Conservation (phyloP, 768 basidiomycete genomes). For the Astraeus odoratus region DNA sequence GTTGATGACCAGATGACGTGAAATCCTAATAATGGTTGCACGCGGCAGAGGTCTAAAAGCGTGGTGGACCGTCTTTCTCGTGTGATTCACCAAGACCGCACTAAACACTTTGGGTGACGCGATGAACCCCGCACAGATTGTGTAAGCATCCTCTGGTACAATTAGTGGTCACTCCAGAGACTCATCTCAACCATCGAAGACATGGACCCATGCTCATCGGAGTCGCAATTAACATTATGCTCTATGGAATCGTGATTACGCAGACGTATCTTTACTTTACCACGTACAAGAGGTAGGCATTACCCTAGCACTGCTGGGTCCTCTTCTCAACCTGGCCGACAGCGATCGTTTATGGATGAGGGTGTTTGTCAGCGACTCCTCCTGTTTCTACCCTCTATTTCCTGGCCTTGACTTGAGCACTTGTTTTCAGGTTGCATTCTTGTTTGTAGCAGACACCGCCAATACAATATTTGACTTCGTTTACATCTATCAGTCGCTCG, state of each 20-base stretch:
- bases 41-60: no score
- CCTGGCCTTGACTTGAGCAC: neutral
- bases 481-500: conserved; percentile 40
- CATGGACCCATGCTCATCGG: conserved; percentile 47
- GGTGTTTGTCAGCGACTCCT: conserved; percentile 28
- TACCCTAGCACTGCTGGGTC: neutral
- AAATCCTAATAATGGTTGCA: no score
- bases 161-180: neutral
- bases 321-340: neutral
- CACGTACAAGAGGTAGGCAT: conserved; percentile 29
- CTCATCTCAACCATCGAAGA: conserved; percentile 18
- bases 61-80: no score
- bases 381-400: neutral
- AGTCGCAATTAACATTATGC: conserved; percentile 38
- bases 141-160: neutral
- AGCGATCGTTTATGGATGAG: conserved; percentile 43
- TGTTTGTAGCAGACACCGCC: conserved; percentile 40
- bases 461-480: conserved; percentile 38
- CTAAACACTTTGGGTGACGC: no score
- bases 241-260: conserved; percentile 44
- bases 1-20: no score
- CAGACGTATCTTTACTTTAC: conserved; percentile 43
- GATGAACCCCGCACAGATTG: neutral
- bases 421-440: conserved; percentile 27
- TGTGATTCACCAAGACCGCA: no score